Conservation (phyloP, 129 eudicot genomes). For the Chrysanthemum lavandulifolium region DNA sequence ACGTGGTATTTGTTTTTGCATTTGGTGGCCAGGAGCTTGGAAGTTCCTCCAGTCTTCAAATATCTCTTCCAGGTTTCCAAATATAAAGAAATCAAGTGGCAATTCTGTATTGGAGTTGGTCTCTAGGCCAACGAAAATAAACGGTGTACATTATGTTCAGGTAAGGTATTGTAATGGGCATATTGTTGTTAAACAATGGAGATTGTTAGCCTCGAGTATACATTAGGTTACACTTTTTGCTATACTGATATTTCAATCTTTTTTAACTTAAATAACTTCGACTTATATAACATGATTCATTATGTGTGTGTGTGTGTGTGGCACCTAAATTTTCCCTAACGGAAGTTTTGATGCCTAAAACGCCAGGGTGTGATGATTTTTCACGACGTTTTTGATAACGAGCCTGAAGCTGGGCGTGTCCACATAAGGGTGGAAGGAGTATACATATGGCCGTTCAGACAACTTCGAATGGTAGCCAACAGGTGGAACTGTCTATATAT, state of each 20-base stretch:
- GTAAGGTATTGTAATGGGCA: constrained; percentile 37
- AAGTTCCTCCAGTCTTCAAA: constrained; percentile 66
- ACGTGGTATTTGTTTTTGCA: constrained; percentile 1
- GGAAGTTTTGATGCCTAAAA: constrained; percentile 1
- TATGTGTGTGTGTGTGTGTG: no score
- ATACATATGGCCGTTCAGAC: constrained; percentile 97
- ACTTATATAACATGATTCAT: no score
- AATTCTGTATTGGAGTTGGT: constrained; percentile 78
- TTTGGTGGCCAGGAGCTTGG: constrained; percentile 68
- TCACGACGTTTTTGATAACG: constrained; percentile 85
- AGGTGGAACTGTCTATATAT: constrained; percentile 38
- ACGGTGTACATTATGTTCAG: constrained; percentile 98
- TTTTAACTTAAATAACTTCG: no score
- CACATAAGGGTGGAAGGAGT: constrained; percentile 95
- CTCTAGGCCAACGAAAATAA: constrained; percentile 89
- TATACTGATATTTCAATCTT: no score
- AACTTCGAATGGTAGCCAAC: constrained; percentile 93
- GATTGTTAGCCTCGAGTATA: neutral
- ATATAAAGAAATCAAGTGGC: constrained; percentile 74
- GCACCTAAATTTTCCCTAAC: no score
- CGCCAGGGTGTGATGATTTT: constrained; percentile 80
- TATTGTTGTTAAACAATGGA: neutral
- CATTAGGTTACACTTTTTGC: neutral
- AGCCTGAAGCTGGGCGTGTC: constrained; percentile 77
- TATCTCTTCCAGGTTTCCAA: constrained; percentile 69